Percentiles rank a stretch among this genome's conserved stretches.
Evolutionary conservation across 345 rosid species (phyloP).

Genomic region (Lepidium aucheri): DNA sequence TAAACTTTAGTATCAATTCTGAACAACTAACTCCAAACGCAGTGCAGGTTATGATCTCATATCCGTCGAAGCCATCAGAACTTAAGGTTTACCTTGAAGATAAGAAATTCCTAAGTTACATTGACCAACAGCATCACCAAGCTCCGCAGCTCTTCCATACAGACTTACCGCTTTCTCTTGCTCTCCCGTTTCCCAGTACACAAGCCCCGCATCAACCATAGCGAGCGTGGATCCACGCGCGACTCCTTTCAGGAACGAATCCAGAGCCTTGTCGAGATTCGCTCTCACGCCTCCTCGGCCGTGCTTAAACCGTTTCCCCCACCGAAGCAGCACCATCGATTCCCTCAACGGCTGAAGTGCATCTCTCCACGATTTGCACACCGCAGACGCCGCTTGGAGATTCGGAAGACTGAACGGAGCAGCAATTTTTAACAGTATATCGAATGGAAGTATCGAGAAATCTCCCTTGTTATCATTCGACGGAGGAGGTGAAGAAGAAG

Average conservation of each 20-base stretch:
- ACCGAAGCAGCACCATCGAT: slow-evolving; percentile 62
- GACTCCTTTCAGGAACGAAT: slow-evolving; percentile 69
- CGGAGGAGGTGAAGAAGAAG: not conserved
- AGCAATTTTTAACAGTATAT: slow-evolving; percentile 52
- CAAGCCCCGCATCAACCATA: slow-evolving; percentile 95
- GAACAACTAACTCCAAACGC: not conserved
- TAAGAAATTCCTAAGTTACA: slow-evolving; percentile 78
- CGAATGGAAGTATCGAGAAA: slow-evolving; percentile 69
- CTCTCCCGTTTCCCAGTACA: slow-evolving; percentile 73
- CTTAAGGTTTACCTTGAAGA: slow-evolving; percentile 53
- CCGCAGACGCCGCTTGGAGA: slow-evolving; percentile 65
- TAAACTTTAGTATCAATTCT: not conserved
- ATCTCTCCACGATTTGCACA: slow-evolving; percentile 77
- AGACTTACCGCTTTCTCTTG: slow-evolving; percentile 46
- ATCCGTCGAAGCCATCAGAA: not conserved
- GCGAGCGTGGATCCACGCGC: slow-evolving; percentile 84
- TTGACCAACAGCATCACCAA: slow-evolving; percentile 67
- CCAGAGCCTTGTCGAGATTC: slow-evolving; percentile 71
- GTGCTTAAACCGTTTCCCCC: slow-evolving; percentile 87
- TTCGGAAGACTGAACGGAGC: slow-evolving; percentile 58
- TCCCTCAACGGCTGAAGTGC: slow-evolving; percentile 78
- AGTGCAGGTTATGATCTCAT: not conserved
- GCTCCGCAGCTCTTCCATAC: slow-evolving; percentile 68
- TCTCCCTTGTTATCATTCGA: slow-evolving; percentile 24
- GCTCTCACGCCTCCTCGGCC: slow-evolving; percentile 61